Base-by-base conservation (phyloP, 768 basidiomycete species). In the Hydnomerulius pinastri region DNA sequence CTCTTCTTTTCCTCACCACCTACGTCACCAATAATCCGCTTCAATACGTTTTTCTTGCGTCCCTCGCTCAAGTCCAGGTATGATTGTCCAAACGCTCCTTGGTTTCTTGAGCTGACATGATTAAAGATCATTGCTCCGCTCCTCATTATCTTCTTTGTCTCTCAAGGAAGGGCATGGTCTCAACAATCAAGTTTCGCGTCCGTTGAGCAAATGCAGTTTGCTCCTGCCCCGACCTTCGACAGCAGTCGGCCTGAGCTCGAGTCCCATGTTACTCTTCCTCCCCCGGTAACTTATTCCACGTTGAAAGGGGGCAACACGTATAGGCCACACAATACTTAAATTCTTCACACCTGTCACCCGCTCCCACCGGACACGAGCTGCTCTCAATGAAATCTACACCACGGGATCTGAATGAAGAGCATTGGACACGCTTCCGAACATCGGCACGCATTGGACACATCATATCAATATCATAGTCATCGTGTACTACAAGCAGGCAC, bases 51-150 rank as follows among this genome's bases (percentile, higher is more conserved):
- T 48, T 51, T 46, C 25, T 51, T n/a, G 33, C 9, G 23, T 27
- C 45, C 13, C 37, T 36, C 32, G 29, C 23, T 21, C 50, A 48
- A 39, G 45, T 51, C 23, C 35, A 39, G 44, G 50, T 51, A 47
- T 37, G 33, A 11, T 33, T 7, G 4, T 36, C 8, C 17, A 4
- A 29, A 23, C 2, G 6, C 0, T 13, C 13, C 18, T 28, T 6
- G 10, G 4, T n/a, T 11, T 27, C 28, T 33, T 28, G n/a, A n/a
- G n/a, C 24, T 36, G 1, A 38, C 23, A 6, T 8, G 12, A 27
- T 25, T n/a, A 2, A 17, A 51, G 50, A 38, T 47, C 37, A 48
- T 51, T 11, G 45, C 50, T 4, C 46, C 28, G 9, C 29, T 51
- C 17, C 15, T 51, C 12, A 37, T 51, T 18, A 23, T 38, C 5